Percentiles rank a stretch among this genome's conserved stretches.
phyloP scores from a whole-genome alignment of 345 rosid species.

The Populus deltoides region DNA sequence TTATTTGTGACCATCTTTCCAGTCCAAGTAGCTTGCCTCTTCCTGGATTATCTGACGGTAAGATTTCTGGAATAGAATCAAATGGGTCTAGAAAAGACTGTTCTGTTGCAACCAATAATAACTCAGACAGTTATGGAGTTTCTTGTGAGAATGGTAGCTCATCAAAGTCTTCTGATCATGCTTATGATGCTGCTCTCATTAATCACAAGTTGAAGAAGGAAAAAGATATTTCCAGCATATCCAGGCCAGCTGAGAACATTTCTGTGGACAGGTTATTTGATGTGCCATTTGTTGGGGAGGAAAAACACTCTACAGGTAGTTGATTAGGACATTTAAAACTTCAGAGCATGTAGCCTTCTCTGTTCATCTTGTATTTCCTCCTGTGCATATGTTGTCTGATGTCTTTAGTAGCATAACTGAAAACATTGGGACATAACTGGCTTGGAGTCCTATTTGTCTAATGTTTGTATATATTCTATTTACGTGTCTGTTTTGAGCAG shows the following conservation, averaged over 20 bases:
- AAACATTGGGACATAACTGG: not conserved
- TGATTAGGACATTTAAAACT: not conserved
- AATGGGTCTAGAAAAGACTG: constrained; percentile 56
- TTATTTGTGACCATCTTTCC: constrained; percentile 59
- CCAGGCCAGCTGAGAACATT: constrained; percentile 49
- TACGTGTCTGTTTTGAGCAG: not conserved
- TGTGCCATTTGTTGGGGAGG: constrained; percentile 77
- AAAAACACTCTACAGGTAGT: constrained; percentile 64
- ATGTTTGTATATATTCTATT: not conserved
- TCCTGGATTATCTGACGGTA: constrained; percentile 53
- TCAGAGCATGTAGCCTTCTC: not conserved
- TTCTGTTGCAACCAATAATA: constrained; percentile 45
- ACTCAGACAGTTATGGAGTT: constrained; percentile 65
- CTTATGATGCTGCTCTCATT: constrained; percentile 40
- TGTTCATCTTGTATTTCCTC: not conserved
- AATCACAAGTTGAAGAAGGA: constrained; percentile 49
- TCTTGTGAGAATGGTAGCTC: constrained; percentile 51
- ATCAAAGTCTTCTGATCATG: constrained; percentile 42
- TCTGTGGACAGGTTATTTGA: constrained; percentile 60
- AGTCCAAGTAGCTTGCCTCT: constrained; percentile 43
- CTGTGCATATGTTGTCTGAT: not conserved
- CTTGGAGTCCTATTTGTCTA: not conserved
- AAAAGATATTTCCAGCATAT: constrained; percentile 45
- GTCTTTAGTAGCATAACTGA: not conserved
- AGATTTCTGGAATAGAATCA: constrained; percentile 48